Evolutionary conservation across 176 grass and related monocot genomes (phyloP).

Genomic region (Carex parvula): DNA sequence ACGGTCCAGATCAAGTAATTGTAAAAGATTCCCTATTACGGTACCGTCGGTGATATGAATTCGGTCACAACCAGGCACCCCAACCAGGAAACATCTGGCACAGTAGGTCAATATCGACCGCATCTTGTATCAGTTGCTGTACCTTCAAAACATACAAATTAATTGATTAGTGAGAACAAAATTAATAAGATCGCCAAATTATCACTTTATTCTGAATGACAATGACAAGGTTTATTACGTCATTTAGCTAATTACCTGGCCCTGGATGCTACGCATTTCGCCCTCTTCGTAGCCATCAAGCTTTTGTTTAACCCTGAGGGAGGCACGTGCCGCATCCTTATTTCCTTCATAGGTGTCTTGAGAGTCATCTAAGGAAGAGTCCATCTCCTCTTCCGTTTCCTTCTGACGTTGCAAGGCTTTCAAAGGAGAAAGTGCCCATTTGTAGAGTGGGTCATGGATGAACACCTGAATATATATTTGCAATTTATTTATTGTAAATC

Average conservation of each 20-base stretch:
- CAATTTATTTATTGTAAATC: background rate
- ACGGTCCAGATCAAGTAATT: no score
- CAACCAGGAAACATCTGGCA: constrained; percentile 98
- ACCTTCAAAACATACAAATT: constrained; percentile 46
- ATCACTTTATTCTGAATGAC: background rate
- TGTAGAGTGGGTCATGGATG: constrained; percentile 96
- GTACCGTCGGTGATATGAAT: no score
- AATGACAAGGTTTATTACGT: background rate
- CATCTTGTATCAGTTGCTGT: constrained; percentile 86
- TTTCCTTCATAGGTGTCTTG: constrained; percentile 87
- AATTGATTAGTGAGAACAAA: constrained; percentile 7
- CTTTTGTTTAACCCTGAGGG: constrained; percentile 82
- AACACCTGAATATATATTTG: constrained; percentile 46
- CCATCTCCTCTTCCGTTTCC: constrained; percentile 67
- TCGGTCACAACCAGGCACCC: constrained; percentile 67
- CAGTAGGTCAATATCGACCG: constrained; percentile 64
- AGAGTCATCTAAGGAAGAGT: constrained; percentile 63
- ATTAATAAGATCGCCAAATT: background rate
- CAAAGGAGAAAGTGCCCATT: constrained; percentile 96
- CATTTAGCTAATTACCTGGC: constrained; percentile 45
- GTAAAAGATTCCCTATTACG: no score
- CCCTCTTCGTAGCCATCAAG: constrained; percentile 85
- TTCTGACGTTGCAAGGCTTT: constrained; percentile 96
- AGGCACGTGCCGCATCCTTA: constrained; percentile 91
- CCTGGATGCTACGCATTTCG: constrained; percentile 90